These are phyloP conservation scores for Onygena corvina DNA, from an alignment of 2,329 filamentous ascomycete species.

Conservation along the genomic window DNA sequence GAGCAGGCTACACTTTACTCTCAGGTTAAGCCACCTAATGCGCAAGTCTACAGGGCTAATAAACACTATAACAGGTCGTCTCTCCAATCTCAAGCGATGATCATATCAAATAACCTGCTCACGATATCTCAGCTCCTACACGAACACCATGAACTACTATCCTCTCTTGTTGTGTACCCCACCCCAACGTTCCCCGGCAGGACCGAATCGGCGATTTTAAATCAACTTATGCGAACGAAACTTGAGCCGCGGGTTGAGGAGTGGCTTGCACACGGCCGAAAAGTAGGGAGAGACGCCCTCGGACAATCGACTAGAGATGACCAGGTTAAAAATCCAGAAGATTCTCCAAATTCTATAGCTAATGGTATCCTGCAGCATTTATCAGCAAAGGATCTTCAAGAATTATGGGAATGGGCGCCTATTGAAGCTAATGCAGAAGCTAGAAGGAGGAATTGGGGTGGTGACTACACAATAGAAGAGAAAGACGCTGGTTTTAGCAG, in stretches of 20 bases:
- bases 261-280: conserved; percentile 54
- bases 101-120: conserved; percentile 58
- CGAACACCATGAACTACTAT: conserved; percentile 55
- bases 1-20: conserved; percentile 18
- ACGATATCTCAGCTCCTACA: conserved; percentile 54
- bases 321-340: background rate
- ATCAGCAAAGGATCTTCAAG: conserved; percentile 41
- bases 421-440: conserved; percentile 37
- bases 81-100: conserved; percentile 58
- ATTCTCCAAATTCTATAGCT: background rate
- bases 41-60: background rate
- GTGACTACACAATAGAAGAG: conserved; percentile 62
- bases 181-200: conserved; percentile 62
- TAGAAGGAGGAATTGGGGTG: conserved; percentile 41
- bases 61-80: conserved; percentile 44
- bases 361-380: conserved; percentile 17
- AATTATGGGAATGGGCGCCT: conserved; percentile 49
- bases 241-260: conserved; percentile 66
- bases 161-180: conserved; percentile 60
- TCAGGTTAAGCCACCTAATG: background rate
- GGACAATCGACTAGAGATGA: conserved; percentile 7
- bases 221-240: conserved; percentile 67
- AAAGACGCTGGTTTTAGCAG: conserved; percentile 52
- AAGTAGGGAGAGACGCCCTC: conserved; percentile 24
- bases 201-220: conserved; percentile 49